Base-by-base conservation (phyloP, 768 basidiomycete genomes). In the Coprinopsis marcescibilis region DNA sequence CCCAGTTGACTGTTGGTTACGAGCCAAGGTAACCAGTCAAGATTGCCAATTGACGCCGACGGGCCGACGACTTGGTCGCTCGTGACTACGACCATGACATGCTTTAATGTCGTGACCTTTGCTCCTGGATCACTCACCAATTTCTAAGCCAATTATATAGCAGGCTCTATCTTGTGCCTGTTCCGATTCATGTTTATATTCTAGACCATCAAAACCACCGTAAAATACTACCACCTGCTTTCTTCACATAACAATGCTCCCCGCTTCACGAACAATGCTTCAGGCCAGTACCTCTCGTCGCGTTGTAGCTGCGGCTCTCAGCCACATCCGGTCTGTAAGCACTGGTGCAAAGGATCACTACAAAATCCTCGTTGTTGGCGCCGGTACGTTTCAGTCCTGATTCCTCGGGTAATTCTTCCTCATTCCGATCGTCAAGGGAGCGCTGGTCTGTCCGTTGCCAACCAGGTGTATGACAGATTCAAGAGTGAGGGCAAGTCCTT, bases 341-440 rank as follows among this genome's bases (percentile, higher is more conserved):
- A 71, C 73, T 11, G 57, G 60, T 21, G 60, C 65, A 15, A 71
- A 68, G 52, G 68, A 76, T 53, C 86, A 81, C 57, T 89, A 78
- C 70, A 93, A 87, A 66, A 72, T 97, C 26, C 67, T 97, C 21
- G 80, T 97, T 33, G 71, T 97, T 17, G 95, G 95, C 44, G 93
- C 76, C 63, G 95, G 95, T 83, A 58, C 55, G 77, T 67, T 51
- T 6, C 48, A 46, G 38, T 26, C 27, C 24, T 32, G n/a, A n/a
- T n/a, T n/a, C n/a, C n/a, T n/a, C n/a, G n/a, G n/a, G n/a, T n/a
- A n/a, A 47, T 46, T 24, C 27, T 25, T 38, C 43, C 24, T 27
- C 2, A 41, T 23, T 14, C 24, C 40, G 20, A 45, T 25, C 25
- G 29, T 23, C 46, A 60, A 94, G 91, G 92, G 39, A 81, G 81